Evolutionary conservation across 106 monocot species (phyloP).

Genomic region (Triglochin maritima): DNA sequence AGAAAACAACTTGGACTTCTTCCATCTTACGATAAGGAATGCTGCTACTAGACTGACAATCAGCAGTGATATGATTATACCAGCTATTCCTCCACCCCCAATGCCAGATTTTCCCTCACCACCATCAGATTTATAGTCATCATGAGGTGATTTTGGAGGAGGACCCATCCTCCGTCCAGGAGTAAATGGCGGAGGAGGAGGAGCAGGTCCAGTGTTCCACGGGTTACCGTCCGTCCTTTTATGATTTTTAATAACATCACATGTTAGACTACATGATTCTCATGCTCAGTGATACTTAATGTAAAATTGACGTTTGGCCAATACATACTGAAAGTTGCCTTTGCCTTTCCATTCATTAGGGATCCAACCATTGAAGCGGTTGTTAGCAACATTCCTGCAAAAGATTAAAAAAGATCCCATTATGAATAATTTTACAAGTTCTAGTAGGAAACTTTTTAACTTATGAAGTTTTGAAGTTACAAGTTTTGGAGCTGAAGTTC

Average conservation of each 20-base stretch:
- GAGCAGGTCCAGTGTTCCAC: conserved; percentile 63
- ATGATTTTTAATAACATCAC: neutral
- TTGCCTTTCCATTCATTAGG: conserved; percentile 52
- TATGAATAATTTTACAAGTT: neutral
- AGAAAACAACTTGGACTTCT: conserved; percentile 6
- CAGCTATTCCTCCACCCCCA: conserved; percentile 53
- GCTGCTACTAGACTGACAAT: conserved; percentile 44
- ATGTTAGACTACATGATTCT: neutral
- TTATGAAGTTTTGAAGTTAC: conserved; percentile 29
- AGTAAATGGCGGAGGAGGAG: conserved; percentile 25
- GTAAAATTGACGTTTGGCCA: neutral
- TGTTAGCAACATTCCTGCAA: conserved; percentile 75
- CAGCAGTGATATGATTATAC: conserved; percentile 56
- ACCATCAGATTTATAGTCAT: conserved; percentile 12
- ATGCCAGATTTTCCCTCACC: conserved; percentile 38
- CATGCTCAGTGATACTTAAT: neutral
- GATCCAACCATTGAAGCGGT: conserved; percentile 77
- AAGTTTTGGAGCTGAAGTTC: conserved; percentile 56
- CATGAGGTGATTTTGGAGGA: conserved; percentile 18
- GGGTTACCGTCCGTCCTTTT: conserved; percentile 72
- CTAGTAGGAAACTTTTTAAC: neutral
- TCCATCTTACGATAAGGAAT: conserved; percentile 57
- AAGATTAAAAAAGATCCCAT: neutral
- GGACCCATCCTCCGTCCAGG: conserved; percentile 26
- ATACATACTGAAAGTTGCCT: conserved; percentile 61